Percentiles rank a stretch among this genome's conserved stretches.
phyloP scores from a whole-genome alignment of 2,329 filamentous ascomycete species.

The Purpureocillium lavendulum region DNA sequence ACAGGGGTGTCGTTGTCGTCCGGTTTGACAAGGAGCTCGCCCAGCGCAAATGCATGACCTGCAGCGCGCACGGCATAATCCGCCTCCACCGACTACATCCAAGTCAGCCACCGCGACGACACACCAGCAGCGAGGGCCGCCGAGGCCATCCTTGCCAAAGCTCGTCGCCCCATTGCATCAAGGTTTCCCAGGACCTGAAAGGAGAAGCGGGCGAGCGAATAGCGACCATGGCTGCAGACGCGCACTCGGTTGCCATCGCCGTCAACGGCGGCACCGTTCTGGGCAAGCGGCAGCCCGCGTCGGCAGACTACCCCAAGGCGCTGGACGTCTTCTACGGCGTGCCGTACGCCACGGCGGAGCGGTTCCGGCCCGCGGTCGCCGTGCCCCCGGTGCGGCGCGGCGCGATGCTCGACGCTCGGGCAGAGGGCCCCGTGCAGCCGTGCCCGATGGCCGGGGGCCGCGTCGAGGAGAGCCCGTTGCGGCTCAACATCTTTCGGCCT shows the following conservation, averaged over 20 bases:
- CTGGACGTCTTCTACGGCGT: slow-evolving; percentile 42
- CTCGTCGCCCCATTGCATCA: too few species aligned
- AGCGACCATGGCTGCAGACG: background rate
- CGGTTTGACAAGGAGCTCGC: too few species aligned
- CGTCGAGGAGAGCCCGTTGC: slow-evolving; percentile 47
- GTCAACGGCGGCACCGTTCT: slow-evolving; percentile 14
- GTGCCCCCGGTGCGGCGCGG: slow-evolving; percentile 15
- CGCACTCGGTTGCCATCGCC: slow-evolving; percentile 5
- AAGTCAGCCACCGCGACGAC: too few species aligned
- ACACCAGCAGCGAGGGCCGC: too few species aligned
- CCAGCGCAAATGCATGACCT: too few species aligned
- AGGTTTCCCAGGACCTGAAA: too few species aligned
- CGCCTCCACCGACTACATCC: too few species aligned
- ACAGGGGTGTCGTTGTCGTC: too few species aligned
- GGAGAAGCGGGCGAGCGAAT: too few species aligned
- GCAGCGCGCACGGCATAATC: too few species aligned
- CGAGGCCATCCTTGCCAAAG: too few species aligned
- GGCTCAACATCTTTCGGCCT: slow-evolving; percentile 41
- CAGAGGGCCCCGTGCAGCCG: slow-evolving; percentile 22
- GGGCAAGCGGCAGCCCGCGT: slow-evolving; percentile 13
- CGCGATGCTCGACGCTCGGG: slow-evolving; percentile 21
- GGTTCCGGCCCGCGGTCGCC: slow-evolving; percentile 33
- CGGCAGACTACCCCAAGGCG: slow-evolving; percentile 24
- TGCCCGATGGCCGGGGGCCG: slow-evolving; percentile 16
- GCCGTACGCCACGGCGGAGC: slow-evolving; percentile 39